Evolutionary conservation across 805 yeast genomes (phyloP).

Genomic region (Hanseniaspora lachancei): DNA sequence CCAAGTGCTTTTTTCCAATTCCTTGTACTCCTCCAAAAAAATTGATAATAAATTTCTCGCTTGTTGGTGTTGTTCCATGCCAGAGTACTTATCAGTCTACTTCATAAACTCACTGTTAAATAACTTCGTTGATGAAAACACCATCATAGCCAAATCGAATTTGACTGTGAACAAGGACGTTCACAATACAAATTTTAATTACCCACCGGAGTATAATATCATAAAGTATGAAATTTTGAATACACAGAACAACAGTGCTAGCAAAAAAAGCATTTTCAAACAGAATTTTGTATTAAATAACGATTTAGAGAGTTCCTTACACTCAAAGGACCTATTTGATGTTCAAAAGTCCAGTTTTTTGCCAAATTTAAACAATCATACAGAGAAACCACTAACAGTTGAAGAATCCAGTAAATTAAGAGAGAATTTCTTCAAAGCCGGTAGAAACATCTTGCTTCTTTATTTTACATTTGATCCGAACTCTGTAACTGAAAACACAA

Average conservation of each 20-base stretch:
- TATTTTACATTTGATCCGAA: slow-evolving; percentile 8
- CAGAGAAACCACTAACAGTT: slow-evolving; percentile 12
- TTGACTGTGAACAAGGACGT: neutral
- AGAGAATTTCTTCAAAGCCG: slow-evolving; percentile 1
- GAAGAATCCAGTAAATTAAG: slow-evolving; percentile 5
- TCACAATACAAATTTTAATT: neutral
- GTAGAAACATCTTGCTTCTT: slow-evolving; percentile 6
- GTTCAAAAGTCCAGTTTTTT: neutral
- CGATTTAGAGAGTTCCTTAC: neutral
- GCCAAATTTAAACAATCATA: slow-evolving; percentile 7
- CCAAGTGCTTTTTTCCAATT: slow-evolving; percentile 45
- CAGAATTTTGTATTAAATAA: neutral
- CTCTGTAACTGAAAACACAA: neutral
- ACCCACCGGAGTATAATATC: slow-evolving; percentile 1
- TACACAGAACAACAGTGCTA: neutral
- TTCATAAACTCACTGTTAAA: slow-evolving; percentile 62
- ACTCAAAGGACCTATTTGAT: neutral
- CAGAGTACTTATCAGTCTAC: slow-evolving; percentile 36
- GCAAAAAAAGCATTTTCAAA: neutral
- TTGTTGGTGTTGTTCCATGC: slow-evolving; percentile 38
- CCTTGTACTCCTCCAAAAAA: slow-evolving; percentile 35
- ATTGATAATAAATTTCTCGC: slow-evolving; percentile 52
- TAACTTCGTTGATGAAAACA: slow-evolving; percentile 23
- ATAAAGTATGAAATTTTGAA: neutral
- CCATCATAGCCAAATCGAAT: neutral